Evolutionary conservation across 805 yeast genomes (phyloP).

Genomic region (Metschnikowia dekortorum): DNA sequence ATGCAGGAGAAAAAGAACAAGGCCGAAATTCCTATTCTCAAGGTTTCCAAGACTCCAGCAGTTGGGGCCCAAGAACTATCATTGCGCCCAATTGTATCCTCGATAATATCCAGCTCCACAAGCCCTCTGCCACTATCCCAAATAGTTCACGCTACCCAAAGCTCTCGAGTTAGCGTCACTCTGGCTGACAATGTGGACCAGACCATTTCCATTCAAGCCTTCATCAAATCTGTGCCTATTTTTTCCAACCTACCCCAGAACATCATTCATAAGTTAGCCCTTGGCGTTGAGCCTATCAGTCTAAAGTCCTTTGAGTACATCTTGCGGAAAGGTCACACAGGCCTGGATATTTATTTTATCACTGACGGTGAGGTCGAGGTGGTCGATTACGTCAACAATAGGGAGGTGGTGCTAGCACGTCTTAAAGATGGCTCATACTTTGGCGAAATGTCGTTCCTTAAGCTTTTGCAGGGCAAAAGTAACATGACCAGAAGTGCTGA

Average conservation of each 20-base stretch:
- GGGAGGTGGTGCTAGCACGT: conserved; percentile 50
- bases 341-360: conserved; percentile 63
- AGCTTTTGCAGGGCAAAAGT: conserved; percentile 34
- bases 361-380: conserved; percentile 71
- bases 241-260: conserved; percentile 55
- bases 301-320: conserved; percentile 56
- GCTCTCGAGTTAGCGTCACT: not conserved
- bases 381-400: conserved; percentile 27
- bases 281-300: conserved; percentile 54
- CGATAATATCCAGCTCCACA: conserved; percentile 11
- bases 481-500: conserved; percentile 51
- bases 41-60: conserved; percentile 14
- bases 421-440: conserved; percentile 61
- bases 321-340: conserved; percentile 54
- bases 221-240: conserved; percentile 53
- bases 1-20: conserved; percentile 61
- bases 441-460: conserved; percentile 72
- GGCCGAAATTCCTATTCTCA: conserved; percentile 32
- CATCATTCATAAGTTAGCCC: conserved; percentile 59
- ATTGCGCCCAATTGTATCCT: conserved; percentile 17
- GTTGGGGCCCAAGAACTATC: conserved; percentile 9
- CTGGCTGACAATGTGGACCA: conserved; percentile 42
- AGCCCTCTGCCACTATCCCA: conserved; percentile 20
- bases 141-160: conserved; percentile 10
- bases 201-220: conserved; percentile 53